Percentiles rank a stretch among this genome's conserved stretches.
phyloP scores from a whole-genome alignment of 1,284 basidiomycete genomes.

The Gomphus bonarii region DNA sequence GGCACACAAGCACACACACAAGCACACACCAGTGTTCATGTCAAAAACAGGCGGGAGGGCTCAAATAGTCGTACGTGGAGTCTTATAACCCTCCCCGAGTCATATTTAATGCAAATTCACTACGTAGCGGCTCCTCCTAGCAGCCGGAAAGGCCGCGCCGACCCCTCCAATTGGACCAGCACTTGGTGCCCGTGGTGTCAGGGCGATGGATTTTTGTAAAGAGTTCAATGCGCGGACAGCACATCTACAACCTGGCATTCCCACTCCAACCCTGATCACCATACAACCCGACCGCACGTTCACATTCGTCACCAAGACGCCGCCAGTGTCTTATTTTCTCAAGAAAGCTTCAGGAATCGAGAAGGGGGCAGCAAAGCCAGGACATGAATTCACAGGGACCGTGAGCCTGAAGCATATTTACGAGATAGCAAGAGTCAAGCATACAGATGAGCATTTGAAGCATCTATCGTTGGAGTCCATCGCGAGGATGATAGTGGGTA shows the following conservation, averaged over 20 bases:
- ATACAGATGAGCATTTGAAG: conserved; percentile 79
- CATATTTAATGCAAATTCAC: neutral
- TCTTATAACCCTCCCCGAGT: conserved; percentile 7
- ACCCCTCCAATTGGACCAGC: conserved; percentile 96
- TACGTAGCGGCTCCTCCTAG: conserved; percentile 78
- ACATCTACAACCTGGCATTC: conserved; percentile 79
- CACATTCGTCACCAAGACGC: conserved; percentile 86
- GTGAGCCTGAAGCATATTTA: conserved; percentile 96
- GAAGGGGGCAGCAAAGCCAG: conserved; percentile 78
- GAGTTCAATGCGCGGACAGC: conserved; percentile 91
- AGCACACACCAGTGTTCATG: conserved; percentile 29
- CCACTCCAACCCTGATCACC: conserved; percentile 84
- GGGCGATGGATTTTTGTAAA: conserved; percentile 99
- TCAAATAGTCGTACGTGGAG: conserved; percentile 50
- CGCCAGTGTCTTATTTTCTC: conserved; percentile 85
- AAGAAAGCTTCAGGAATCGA: conserved; percentile 89
- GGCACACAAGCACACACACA: neutral
- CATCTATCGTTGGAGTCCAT: conserved; percentile 78
- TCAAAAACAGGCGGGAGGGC: conserved; percentile 48
- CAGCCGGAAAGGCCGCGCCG: conserved; percentile 92
- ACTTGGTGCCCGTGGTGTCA: conserved; percentile 95
- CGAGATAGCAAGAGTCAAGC: conserved; percentile 98
- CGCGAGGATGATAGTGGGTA: conserved; percentile 79
- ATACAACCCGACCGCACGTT: conserved; percentile 95
- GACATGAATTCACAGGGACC: conserved; percentile 68